phyloP scores from a whole-genome alignment of 345 rosid genomes.

The Lepidium didymum region DNA sequence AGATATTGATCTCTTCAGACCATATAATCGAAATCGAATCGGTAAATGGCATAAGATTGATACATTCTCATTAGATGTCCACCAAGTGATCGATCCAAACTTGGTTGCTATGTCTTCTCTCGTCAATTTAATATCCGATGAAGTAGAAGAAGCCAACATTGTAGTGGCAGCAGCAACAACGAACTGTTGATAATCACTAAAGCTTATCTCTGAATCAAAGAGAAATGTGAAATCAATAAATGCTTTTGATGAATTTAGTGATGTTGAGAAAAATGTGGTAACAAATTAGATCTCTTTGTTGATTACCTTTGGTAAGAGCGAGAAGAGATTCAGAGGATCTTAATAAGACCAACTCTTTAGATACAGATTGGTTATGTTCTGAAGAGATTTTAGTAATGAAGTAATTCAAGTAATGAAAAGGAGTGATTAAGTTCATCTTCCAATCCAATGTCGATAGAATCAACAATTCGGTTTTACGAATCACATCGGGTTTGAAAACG shows the following conservation, averaged over 20 bases:
- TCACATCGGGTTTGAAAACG: slow-evolving; percentile 42
- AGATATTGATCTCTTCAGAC: background rate
- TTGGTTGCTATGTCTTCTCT: slow-evolving; percentile 44
- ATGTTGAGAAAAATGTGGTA: too few species aligned
- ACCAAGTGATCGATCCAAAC: slow-evolving; percentile 41
- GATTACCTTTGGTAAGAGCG: slow-evolving; percentile 46
- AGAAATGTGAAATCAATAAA: background rate
- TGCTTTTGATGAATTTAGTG: background rate
- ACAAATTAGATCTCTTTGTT: background rate
- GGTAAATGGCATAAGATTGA: too few species aligned
- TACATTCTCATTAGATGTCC: slow-evolving; percentile 51
- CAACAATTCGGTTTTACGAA: slow-evolving; percentile 71
- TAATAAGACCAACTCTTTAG: slow-evolving; percentile 31
- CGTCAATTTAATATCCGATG: slow-evolving; percentile 36
- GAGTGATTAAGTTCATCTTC: too few species aligned
- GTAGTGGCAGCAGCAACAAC: slow-evolving; percentile 75
- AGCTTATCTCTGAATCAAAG: slow-evolving; percentile 44
- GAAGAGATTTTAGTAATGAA: slow-evolving; percentile 39
- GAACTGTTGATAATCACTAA: slow-evolving; percentile 62
- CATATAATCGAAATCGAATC: background rate
- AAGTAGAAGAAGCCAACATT: slow-evolving; percentile 46
- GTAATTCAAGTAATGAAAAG: slow-evolving; percentile 58
- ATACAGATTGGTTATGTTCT: slow-evolving; percentile 15
- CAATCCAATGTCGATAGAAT: too few species aligned
- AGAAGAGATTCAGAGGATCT: slow-evolving; percentile 47